Conservation (phyloP, 306 rosid genomes). For the Pyrus betulifolia region DNA sequence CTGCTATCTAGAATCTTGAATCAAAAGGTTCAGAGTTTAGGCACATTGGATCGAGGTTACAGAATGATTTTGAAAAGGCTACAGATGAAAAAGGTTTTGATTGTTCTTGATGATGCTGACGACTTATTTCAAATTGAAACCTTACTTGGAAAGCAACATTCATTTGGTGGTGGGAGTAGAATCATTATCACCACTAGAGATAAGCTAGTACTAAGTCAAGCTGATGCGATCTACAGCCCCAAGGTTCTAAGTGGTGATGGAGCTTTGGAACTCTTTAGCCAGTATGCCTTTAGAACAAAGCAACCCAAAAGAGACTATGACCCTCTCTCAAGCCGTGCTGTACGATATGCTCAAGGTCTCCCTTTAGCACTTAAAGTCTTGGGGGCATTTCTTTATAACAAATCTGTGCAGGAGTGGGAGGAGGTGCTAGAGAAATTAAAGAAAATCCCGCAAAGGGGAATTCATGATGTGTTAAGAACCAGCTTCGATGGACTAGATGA, state of each 20-base stretch:
- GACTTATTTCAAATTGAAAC: neutral
- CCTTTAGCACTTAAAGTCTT: neutral
- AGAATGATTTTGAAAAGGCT: neutral
- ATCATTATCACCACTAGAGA: slow-evolving; percentile 17
- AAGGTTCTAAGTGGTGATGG: neutral
- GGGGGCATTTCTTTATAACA: neutral
- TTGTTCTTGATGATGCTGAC: slow-evolving; percentile 18
- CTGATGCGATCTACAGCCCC: neutral
- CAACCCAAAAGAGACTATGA: neutral
- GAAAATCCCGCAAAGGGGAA: neutral
- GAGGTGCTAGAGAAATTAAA: neutral
- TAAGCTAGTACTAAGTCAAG: neutral
- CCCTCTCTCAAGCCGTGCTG: neutral
- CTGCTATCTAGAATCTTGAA: no score
- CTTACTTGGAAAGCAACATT: neutral
- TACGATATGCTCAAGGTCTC: neutral
- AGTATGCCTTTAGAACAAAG: neutral
- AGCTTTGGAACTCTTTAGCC: slow-evolving; percentile 8
- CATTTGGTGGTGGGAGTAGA: slow-evolving; percentile 14
- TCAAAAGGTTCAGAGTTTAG: neutral
- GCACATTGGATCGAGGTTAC: neutral
- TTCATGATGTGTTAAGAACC: slow-evolving; percentile 1
- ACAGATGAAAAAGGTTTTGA: neutral
- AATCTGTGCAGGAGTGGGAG: neutral
- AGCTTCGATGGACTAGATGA: slow-evolving; percentile 20